These are phyloP conservation scores for Coemansia sp. DNA, from an alignment of 192 early-diverging fungal genomes.

Conservation along the genomic window DNA sequence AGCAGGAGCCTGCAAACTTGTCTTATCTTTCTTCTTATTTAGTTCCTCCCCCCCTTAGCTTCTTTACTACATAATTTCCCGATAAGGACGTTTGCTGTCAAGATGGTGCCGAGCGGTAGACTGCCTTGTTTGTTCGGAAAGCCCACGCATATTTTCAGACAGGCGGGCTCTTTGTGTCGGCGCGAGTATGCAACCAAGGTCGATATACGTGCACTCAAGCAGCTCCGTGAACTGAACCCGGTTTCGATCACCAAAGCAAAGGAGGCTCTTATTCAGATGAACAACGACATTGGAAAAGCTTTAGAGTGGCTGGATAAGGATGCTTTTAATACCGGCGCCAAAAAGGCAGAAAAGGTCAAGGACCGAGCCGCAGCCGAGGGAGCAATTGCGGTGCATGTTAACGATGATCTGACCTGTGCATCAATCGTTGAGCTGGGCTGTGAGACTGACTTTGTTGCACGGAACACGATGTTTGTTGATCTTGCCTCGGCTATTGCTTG, in stretches of 20 bases:
- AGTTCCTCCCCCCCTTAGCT: no score
- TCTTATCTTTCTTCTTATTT: no score
- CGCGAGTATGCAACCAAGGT: constrained; percentile 49
- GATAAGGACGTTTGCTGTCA: not conserved
- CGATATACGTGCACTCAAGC: constrained; percentile 64
- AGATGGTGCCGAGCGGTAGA: not conserved
- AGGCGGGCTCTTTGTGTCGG: not conserved
- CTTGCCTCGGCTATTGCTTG: constrained; percentile 57
- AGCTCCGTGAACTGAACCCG: constrained; percentile 76
- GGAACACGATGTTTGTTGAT: constrained; percentile 73
- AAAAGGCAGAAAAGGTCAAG: constrained; percentile 81
- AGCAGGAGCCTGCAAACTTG: no score
- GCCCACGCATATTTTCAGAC: not conserved
- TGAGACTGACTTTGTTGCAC: constrained; percentile 96
- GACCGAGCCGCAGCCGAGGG: constrained; percentile 78
- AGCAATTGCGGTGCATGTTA: constrained; percentile 58
- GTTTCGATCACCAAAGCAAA: constrained; percentile 82
- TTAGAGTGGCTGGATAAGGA: constrained; percentile 79
- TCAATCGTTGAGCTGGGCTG: constrained; percentile 76
- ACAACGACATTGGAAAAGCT: constrained; percentile 77
- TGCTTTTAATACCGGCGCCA: constrained; percentile 64
- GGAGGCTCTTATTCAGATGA: constrained; percentile 72
- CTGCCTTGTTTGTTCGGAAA: not conserved
- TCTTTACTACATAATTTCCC: not conserved
- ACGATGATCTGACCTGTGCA: constrained; percentile 49